Evolutionary conservation across 2,329 filamentous ascomycete genomes (phyloP), one percentile per base, ranked within the genome.

Genomic region (Fusarium globosum): DNA sequence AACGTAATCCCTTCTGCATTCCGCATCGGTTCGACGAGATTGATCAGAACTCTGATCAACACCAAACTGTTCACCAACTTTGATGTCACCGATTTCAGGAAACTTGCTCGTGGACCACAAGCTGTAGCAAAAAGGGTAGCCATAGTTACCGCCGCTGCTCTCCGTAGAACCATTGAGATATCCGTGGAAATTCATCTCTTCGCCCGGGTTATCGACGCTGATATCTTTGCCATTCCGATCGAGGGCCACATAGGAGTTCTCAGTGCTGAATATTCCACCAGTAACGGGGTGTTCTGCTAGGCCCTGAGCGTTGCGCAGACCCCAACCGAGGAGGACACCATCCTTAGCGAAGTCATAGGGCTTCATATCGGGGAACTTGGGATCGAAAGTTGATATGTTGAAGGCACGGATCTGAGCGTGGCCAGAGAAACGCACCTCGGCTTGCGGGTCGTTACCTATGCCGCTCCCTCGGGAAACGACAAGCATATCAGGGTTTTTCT

Each of bases 161-260:
- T 72, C 78, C 1, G 72, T 72, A 15, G 80, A 75, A 20, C 80
- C 76, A 68, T 81, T 80, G 52, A 93, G 83, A 65, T 86, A 87
- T 7, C 92, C 92, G 68, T 92, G 89, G 79, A 89, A 93, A 80
- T 94, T 94, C 79, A 95, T 81, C 81, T 94, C 91, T 78, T 94
- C 93, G 21, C 87, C 92, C 0, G 92, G 92, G 76, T 94, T 94
- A 76, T 93, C 85, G 68, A 88, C 80, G 73, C 92, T 90, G 49
- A 93, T 87, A 68, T 92, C 90, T n/a, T 85, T 73, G 15, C 87
- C 88, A 53, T 86, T 81, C 38, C 92, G 86, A 20, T 82, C 81
- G 21, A 94, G 84, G 42, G 92, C 81, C 80, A 94, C 92, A 14
- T 90, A 90, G 4, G 89, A 91, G 81, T 94, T 94, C 81, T 94